Evolutionary conservation across 208 protist genomes (phyloP).

Genomic region (Wallacemonas sp.): DNA sequence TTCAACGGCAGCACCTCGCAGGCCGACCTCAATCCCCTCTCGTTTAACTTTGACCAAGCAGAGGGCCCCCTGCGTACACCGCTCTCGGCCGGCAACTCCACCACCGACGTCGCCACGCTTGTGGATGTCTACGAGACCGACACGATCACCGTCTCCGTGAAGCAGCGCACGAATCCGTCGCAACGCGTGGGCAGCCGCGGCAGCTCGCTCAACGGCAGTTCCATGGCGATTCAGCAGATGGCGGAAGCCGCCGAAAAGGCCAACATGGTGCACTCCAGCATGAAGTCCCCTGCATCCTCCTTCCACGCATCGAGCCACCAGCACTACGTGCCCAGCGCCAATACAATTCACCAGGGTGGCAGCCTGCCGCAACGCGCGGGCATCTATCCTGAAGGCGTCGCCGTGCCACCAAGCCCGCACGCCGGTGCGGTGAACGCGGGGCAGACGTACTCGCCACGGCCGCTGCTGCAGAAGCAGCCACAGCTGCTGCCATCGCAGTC

Average conservation of each 20-base stretch:
- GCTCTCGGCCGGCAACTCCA: constrained; percentile 6
- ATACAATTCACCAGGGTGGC: not conserved
- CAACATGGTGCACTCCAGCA: not conserved
- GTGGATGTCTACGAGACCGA: constrained; percentile 15
- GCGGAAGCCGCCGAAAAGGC: not conserved
- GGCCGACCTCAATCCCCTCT: constrained; percentile 17
- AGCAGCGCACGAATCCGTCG: constrained; percentile 14
- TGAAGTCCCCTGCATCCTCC: not conserved
- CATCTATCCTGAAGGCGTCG: too few relatives aligned
- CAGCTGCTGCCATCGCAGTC: not conserved
- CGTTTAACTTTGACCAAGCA: constrained; percentile 27
- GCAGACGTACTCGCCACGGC: not conserved
- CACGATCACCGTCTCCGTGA: constrained; percentile 34
- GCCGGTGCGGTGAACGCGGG: too few relatives aligned
- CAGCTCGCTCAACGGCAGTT: constrained; percentile 6
- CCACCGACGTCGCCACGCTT: constrained; percentile 22
- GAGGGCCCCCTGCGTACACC: not conserved
- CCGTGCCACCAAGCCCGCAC: too few relatives aligned
- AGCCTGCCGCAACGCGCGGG: not conserved
- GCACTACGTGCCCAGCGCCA: not conserved
- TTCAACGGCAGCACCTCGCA: constrained; percentile 42
- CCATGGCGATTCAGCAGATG: not conserved
- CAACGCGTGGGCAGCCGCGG: not conserved
- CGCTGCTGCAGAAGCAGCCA: not conserved
- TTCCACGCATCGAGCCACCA: constrained; percentile 2